Evolutionary conservation across 2,329 filamentous ascomycete species (phyloP).

Genomic region (Clarireedia homoeocarpa): DNA sequence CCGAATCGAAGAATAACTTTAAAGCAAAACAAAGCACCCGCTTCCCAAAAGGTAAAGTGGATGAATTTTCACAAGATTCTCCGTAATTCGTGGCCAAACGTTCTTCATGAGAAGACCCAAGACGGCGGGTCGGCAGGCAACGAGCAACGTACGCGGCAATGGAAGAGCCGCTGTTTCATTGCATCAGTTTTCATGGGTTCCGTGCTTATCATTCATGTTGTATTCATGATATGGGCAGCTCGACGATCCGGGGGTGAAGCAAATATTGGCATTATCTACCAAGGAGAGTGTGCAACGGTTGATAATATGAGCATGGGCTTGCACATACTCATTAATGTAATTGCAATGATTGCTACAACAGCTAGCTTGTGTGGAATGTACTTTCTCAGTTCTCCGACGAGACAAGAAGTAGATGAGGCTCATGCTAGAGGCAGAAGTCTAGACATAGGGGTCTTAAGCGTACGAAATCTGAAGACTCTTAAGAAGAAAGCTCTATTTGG

Average conservation of each 20-base stretch:
- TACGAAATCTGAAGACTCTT: conserved; percentile 31
- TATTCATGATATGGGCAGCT: conserved; percentile 17
- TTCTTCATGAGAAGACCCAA: background rate
- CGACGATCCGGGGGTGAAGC: conserved; percentile 7
- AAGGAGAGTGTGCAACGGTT: conserved; percentile 10
- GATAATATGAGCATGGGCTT: conserved; percentile 20
- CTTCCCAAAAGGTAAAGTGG: background rate
- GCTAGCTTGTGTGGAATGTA: conserved; percentile 43
- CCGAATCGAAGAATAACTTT: background rate
- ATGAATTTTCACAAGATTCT: background rate
- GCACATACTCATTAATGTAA: conserved; percentile 41
- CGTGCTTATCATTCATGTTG: conserved; percentile 14
- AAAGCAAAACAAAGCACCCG: background rate
- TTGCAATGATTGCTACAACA: conserved; percentile 37
- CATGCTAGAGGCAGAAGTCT: conserved; percentile 36
- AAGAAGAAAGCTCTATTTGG: conserved; percentile 15
- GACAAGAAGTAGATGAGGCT: conserved; percentile 40
- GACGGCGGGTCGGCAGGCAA: no score
- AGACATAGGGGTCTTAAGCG: conserved; percentile 37
- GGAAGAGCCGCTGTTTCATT: conserved; percentile 1
- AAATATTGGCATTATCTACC: conserved; percentile 8
- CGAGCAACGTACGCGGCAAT: background rate
- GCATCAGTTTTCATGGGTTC: conserved; percentile 1
- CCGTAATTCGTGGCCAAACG: background rate
- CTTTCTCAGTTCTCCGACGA: conserved; percentile 40